phyloP scores from a whole-genome alignment of 176 grass and related monocot genomes.

The Cocos nucifera region DNA sequence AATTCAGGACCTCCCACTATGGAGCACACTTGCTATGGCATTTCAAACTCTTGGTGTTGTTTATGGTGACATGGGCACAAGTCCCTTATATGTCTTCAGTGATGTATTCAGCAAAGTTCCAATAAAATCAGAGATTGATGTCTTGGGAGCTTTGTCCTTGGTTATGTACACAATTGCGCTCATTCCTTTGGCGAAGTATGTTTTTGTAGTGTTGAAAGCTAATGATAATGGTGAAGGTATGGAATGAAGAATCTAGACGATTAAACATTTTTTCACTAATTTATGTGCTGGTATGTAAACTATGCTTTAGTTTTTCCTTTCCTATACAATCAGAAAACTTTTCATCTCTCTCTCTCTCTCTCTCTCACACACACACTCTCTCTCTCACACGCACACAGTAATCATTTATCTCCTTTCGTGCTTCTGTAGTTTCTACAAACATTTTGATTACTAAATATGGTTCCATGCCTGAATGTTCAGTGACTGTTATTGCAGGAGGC shows the following conservation, averaged over 20 bases:
- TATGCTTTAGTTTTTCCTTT: too few relatives aligned
- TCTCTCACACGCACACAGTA: too few relatives aligned
- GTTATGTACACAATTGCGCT: constrained; percentile 93
- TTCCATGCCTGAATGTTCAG: background rate
- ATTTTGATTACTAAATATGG: too few relatives aligned
- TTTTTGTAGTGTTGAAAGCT: constrained; percentile 91
- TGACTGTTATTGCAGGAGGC: constrained; percentile 45
- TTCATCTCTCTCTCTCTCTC: too few relatives aligned
- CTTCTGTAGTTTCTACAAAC: too few relatives aligned
- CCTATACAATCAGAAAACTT: too few relatives aligned
- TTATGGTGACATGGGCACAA: constrained; percentile 95
- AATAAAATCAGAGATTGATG: constrained; percentile 79
- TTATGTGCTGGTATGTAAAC: too few relatives aligned
- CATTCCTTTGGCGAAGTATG: constrained; percentile 76
- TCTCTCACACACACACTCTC: too few relatives aligned
- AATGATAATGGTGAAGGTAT: constrained; percentile 95
- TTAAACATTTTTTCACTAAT: too few relatives aligned
- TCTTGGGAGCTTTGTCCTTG: constrained; percentile 80
- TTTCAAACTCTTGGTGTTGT: constrained; percentile 97
- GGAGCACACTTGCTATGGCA: constrained; percentile 69
- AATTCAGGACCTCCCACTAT: constrained; percentile 51
- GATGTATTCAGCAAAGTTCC: constrained; percentile 98
- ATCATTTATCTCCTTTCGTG: too few relatives aligned
- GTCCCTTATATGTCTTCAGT: constrained; percentile 92
- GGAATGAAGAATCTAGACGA: background rate